A percentile compares a stretch with the other conserved stretches of the same genome.
Evolutionary conservation across 2,329 filamentous ascomycete species (phyloP).

Genomic region (Penicillium sp.): DNA sequence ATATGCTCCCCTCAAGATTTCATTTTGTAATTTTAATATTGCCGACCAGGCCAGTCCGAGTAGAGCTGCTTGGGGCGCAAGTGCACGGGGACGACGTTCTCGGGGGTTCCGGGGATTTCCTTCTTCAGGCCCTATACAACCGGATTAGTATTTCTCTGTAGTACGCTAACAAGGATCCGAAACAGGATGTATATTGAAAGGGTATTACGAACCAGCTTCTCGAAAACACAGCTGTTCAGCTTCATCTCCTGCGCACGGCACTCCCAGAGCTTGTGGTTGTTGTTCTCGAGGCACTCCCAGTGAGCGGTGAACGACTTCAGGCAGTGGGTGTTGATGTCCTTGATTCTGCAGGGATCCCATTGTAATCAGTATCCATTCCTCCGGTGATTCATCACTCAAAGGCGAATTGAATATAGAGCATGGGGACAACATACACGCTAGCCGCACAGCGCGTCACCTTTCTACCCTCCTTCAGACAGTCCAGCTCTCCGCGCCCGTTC

Average conservation of each 20-base stretch:
- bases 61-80: slow-evolving; percentile 54
- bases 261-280: slow-evolving; percentile 96
- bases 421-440: slow-evolving; percentile 69
- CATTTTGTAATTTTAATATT: too few relatives aligned
- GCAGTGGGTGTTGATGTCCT: slow-evolving; percentile 93
- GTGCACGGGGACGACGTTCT: slow-evolving; percentile 63
- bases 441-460: slow-evolving; percentile 93
- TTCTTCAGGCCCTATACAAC: slow-evolving; percentile 73
- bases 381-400: too few relatives aligned
- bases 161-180: too few relatives aligned
- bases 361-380: too few relatives aligned
- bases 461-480: slow-evolving; percentile 91
- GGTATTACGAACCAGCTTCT: slow-evolving; percentile 90
- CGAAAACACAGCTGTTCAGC: slow-evolving; percentile 89
- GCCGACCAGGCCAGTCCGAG: too few relatives aligned
- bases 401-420: not conserved
- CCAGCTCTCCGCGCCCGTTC: slow-evolving; percentile 79
- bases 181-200: slow-evolving; percentile 17
- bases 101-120: slow-evolving; percentile 64
- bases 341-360: slow-evolving; percentile 52
- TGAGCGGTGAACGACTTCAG: slow-evolving; percentile 82
- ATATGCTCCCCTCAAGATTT: too few relatives aligned
- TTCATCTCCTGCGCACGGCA: slow-evolving; percentile 80
- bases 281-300: slow-evolving; percentile 91
- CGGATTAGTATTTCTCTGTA: too few relatives aligned